Conservation (phyloP, 2,329 filamentous ascomycete species). For the Chaetomiaceae sp. region DNA sequence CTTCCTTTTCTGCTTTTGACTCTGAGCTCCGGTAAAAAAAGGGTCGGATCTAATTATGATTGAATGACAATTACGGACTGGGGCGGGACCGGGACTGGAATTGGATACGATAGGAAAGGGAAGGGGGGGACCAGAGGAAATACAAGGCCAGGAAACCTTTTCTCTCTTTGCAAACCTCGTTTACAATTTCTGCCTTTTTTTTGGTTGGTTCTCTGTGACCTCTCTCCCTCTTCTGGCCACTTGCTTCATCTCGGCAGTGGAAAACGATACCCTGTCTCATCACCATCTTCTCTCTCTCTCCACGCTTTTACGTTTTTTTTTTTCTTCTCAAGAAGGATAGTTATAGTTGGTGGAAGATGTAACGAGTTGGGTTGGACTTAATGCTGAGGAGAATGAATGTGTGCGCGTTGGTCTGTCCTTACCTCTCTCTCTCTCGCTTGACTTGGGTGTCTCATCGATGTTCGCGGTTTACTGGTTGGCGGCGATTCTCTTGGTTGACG, state of each 20-base stretch:
- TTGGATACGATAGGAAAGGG: not conserved
- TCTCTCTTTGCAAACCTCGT: not conserved
- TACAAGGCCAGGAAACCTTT: not conserved
- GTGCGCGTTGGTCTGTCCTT: too few relatives aligned
- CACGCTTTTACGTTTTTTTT: not conserved
- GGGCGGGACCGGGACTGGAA: not conserved
- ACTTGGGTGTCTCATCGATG: too few relatives aligned
- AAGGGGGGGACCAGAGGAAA: too few relatives aligned
- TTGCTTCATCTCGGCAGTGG: not conserved
- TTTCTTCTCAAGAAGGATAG: not conserved
- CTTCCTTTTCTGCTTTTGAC: not conserved
- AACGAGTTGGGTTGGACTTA: not conserved
- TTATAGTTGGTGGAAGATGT: not conserved
- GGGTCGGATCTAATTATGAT: conserved; percentile 16
- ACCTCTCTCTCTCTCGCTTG: too few relatives aligned
- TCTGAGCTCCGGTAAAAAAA: not conserved
- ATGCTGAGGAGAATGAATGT: too few relatives aligned
- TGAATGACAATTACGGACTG: conserved; percentile 14
- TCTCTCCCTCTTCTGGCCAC: not conserved
- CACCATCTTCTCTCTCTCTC: not conserved
- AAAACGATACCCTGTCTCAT: conserved; percentile 10
- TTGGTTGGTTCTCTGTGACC: conserved; percentile 9
- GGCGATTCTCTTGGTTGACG: too few relatives aligned
- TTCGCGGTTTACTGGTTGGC: too few relatives aligned
- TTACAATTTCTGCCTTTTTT: conserved; percentile 8